Evolutionary conservation across 164 flowering plant genomes (phyloP).

Genomic region (Vitis cinerea): DNA sequence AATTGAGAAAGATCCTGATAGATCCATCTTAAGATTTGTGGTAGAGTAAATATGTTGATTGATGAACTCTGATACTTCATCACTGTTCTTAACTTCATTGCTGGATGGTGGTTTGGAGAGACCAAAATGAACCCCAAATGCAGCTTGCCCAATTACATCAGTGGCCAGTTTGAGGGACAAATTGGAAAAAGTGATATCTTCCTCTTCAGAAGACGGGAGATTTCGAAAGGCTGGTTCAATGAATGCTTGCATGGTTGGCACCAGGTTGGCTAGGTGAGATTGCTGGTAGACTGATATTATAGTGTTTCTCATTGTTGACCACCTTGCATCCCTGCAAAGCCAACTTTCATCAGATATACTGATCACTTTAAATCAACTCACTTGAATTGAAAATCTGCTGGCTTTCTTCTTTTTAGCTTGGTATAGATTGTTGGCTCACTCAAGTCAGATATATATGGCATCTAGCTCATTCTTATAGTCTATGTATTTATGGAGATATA

Average conservation of each 20-base stretch:
- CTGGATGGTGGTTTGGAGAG: constrained; percentile 49
- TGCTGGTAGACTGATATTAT: constrained; percentile 88
- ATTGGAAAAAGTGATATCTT: constrained; percentile 59
- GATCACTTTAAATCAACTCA: too few species aligned
- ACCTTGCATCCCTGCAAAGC: constrained; percentile 65
- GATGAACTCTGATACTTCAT: constrained; percentile 66
- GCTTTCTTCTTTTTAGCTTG: too few species aligned
- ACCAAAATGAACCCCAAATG: constrained; percentile 88
- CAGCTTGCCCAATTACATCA: constrained; percentile 89
- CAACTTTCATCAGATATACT: not conserved
- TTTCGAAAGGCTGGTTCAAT: constrained; percentile 59
- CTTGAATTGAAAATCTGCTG: too few species aligned
- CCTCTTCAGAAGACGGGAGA: constrained; percentile 33
- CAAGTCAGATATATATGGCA: too few species aligned
- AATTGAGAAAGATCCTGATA: constrained; percentile 80
- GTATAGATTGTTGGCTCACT: too few species aligned
- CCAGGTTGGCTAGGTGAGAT: constrained; percentile 68
- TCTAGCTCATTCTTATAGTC: too few species aligned
- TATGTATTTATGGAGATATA: not conserved
- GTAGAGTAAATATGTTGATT: constrained; percentile 89
- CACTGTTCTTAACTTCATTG: constrained; percentile 1
- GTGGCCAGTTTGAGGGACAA: constrained; percentile 77
- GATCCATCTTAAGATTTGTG: constrained; percentile 87
- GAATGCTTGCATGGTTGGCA: constrained; percentile 78
- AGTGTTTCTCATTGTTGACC: constrained; percentile 93